Evolutionary conservation across 441 rosid species (phyloP).

Genomic region (Kokia cookei): DNA sequence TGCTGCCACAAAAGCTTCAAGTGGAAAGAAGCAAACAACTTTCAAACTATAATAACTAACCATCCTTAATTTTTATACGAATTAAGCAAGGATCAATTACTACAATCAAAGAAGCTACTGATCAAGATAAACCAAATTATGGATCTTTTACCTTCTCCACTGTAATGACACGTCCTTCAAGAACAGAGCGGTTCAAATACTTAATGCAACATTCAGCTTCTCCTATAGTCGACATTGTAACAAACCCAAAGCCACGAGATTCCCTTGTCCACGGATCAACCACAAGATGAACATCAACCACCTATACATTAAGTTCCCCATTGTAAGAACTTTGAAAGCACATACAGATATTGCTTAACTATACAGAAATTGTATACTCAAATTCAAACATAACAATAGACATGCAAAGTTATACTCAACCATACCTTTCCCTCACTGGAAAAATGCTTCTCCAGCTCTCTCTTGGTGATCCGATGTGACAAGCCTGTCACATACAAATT

Average conservation of each 20-base stretch:
- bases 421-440: constrained; percentile 70
- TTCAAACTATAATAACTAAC: constrained; percentile 33
- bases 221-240: constrained; percentile 51
- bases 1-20: constrained; percentile 83
- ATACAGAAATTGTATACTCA: neutral
- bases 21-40: constrained; percentile 75
- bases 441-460: constrained; percentile 76
- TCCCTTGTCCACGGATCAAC: constrained; percentile 95
- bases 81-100: neutral
- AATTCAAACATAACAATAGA: neutral
- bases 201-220: constrained; percentile 82
- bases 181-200: constrained; percentile 63
- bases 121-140: neutral
- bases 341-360: neutral
- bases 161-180: constrained; percentile 76
- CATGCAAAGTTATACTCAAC: neutral
- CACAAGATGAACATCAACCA: constrained; percentile 78
- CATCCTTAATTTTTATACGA: constrained; percentile 10
- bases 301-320: constrained; percentile 33
- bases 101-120: neutral
- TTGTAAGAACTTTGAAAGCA: neutral
- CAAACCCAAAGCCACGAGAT: constrained; percentile 91
- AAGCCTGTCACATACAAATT: constrained; percentile 89
- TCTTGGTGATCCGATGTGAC: constrained; percentile 66
- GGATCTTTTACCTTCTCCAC: constrained; percentile 76